A percentile compares a stretch with the other conserved stretches of the same genome.
Evolutionary conservation across 176 grass and related monocot genomes (phyloP).

Genomic region (Zea luxurians): DNA sequence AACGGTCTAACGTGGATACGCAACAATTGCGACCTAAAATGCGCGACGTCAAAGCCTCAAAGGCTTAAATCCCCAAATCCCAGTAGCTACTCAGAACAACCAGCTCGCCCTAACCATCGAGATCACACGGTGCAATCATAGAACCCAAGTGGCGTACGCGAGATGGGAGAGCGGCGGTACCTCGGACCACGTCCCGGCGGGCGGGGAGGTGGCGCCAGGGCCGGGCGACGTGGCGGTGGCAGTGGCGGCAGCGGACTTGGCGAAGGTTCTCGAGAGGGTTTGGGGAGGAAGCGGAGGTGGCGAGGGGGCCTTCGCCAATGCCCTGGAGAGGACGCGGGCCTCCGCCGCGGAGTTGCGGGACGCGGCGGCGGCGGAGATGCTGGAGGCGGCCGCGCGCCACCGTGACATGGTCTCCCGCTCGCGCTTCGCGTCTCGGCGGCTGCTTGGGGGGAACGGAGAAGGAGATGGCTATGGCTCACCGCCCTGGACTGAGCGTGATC

Average conservation of each 20-base stretch:
- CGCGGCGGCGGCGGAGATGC: slow-evolving; percentile 30
- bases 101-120: neutral
- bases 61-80: too few relatives aligned
- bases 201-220: neutral
- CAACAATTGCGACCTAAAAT: neutral
- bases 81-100: neutral
- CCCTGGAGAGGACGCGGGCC: slow-evolving; percentile 44
- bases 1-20: neutral
- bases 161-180: slow-evolving; percentile 36
- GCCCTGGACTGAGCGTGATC: neutral
- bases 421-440: slow-evolving; percentile 8
- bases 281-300: slow-evolving; percentile 33
- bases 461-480: neutral
- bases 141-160: neutral
- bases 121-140: neutral
- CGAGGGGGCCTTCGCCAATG: slow-evolving; percentile 27
- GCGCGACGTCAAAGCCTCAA: too few relatives aligned
- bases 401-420: slow-evolving; percentile 36
- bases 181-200: slow-evolving; percentile 43
- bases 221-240: slow-evolving; percentile 17
- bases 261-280: slow-evolving; percentile 43
- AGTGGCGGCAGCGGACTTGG: slow-evolving; percentile 53
- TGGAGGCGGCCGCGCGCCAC: slow-evolving; percentile 52
- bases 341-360: slow-evolving; percentile 27
- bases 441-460: neutral